Percentiles rank a stretch among this genome's conserved stretches.
Conservation (phyloP, 805 yeast genomes). For the Saccharomycopsis oosterbeekiorum region DNA sequence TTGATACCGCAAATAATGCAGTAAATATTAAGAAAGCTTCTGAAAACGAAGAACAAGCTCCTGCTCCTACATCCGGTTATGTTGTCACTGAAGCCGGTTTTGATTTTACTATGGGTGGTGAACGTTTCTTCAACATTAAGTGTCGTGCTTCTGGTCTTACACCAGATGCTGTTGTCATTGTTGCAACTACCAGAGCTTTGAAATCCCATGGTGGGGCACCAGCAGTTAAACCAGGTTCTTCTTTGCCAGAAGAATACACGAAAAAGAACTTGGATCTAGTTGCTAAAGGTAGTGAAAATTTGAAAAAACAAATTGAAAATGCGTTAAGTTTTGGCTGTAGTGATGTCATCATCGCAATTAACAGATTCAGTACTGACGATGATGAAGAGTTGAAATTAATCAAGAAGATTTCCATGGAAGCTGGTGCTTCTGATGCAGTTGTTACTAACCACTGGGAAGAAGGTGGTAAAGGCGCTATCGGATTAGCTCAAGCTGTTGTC, state of each 20-base stretch:
- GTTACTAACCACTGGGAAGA: constrained; percentile 90
- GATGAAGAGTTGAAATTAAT: constrained; percentile 71
- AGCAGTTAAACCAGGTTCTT: constrained; percentile 87
- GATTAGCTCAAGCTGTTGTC: constrained; percentile 75
- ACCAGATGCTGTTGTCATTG: constrained; percentile 88
- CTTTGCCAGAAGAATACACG: constrained; percentile 72
- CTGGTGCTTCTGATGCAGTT: constrained; percentile 93
- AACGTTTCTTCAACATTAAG: constrained; percentile 90
- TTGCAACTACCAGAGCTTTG: constrained; percentile 94
- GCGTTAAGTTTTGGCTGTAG: constrained; percentile 67
- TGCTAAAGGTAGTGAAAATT: constrained; percentile 71
- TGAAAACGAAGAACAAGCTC: background rate
- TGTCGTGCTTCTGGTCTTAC: constrained; percentile 82
- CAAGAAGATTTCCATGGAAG: constrained; percentile 67
- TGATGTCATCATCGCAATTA: constrained; percentile 93
- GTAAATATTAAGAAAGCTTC: background rate
- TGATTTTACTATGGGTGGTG: constrained; percentile 99
- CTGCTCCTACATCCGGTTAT: constrained; percentile 53
- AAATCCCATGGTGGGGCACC: constrained; percentile 97
- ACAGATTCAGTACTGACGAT: constrained; percentile 76
- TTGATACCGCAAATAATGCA: background rate
- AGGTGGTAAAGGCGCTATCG: constrained; percentile 88
- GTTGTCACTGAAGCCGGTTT: constrained; percentile 98
- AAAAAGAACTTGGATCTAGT: constrained; percentile 75
- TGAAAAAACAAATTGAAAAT: constrained; percentile 83